Base-by-base conservation (phyloP, 192 early-diverging fungal species). In the Backusella westeae region DNA sequence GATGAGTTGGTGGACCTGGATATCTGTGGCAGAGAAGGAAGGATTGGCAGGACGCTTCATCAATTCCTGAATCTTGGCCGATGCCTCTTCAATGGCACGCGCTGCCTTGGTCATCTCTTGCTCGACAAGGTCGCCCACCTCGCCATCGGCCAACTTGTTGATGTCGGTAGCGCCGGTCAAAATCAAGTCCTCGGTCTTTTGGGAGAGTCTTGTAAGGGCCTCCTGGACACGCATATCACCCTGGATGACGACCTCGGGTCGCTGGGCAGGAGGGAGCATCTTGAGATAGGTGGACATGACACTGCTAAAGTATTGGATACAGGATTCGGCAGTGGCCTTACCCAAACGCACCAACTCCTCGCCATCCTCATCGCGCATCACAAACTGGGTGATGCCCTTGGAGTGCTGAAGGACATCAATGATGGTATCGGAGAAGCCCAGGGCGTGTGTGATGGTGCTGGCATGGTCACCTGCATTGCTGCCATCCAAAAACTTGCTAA, bases 91-190 rank as follows among this genome's bases (percentile, higher is more conserved):
- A 75, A 99, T 98, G 6, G 93, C 96, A 52, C 90, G 86, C 9
- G 96, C 96, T 1, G 98, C 98, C 70, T 91, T 91, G 46, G 89
- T 83, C 98, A 99, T 97, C 78, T 96, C 95, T 72, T 92, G 86
- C 77, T 99, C 98, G 34, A 99, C 97, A 67, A 95, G 83, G 77
- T 97, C 94, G 21, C 92, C 94, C 34, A 99, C 80, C 81, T 98
- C 95, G n/a, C 89, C 93, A 34, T 88, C 87, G 12, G 76, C 79
- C 44, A 88, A 72, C 17, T 82, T 86, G 14, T 87, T 84, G 34
- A 91, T 78, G 68, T 90, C 86, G 68, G 85, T 74, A 10, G 77
- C 83, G 29, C 88, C 89, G 23, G 87, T 85, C 14, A 89, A 82
- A 6, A 93, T 90, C 38, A 98, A 83, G 53, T 91, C 87, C 78